phyloP scores from a whole-genome alignment of 805 yeast species.

The Schwanniomyces sp. region DNA sequence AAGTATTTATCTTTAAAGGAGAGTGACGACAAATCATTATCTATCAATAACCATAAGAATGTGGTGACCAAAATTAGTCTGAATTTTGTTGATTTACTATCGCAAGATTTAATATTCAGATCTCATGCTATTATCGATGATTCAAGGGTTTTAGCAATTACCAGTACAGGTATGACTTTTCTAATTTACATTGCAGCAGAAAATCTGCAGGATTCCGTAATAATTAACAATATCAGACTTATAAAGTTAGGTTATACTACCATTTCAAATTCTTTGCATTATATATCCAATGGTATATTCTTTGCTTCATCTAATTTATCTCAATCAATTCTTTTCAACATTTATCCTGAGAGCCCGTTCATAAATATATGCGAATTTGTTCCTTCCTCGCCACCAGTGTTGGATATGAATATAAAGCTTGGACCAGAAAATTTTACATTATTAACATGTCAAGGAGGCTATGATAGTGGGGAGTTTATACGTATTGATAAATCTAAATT shows the following conservation, averaged over 20 bases:
- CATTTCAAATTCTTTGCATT: slow-evolving; percentile 26
- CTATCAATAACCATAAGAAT: slow-evolving; percentile 10
- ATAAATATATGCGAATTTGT: slow-evolving; percentile 19
- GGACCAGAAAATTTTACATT: slow-evolving; percentile 8
- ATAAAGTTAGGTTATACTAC: slow-evolving; percentile 30
- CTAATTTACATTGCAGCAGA: slow-evolving; percentile 18
- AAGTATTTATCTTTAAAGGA: slow-evolving; percentile 8
- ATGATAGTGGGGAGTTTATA: slow-evolving; percentile 31
- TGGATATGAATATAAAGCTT: slow-evolving; percentile 17
- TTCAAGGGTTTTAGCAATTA: slow-evolving; percentile 22
- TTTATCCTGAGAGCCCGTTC: slow-evolving; percentile 23
- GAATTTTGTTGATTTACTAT: background rate
- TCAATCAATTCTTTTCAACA: slow-evolving; percentile 28
- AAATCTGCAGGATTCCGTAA: background rate
- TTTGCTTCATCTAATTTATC: slow-evolving; percentile 30
- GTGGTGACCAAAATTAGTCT: slow-evolving; percentile 19
- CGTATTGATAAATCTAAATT: slow-evolving; percentile 4
- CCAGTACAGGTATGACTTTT: slow-evolving; percentile 29
- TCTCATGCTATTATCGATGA: slow-evolving; percentile 21
- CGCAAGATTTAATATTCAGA: background rate
- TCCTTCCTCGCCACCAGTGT: slow-evolving; percentile 31
- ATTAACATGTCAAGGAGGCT: slow-evolving; percentile 33
- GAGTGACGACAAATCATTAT: slow-evolving; percentile 4
- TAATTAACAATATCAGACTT: slow-evolving; percentile 15
- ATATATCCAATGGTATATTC: slow-evolving; percentile 23